These are phyloP conservation scores for Raffaelea ambrosiae DNA, from an alignment of 2,329 filamentous ascomycete species.

Conservation along the genomic window DNA sequence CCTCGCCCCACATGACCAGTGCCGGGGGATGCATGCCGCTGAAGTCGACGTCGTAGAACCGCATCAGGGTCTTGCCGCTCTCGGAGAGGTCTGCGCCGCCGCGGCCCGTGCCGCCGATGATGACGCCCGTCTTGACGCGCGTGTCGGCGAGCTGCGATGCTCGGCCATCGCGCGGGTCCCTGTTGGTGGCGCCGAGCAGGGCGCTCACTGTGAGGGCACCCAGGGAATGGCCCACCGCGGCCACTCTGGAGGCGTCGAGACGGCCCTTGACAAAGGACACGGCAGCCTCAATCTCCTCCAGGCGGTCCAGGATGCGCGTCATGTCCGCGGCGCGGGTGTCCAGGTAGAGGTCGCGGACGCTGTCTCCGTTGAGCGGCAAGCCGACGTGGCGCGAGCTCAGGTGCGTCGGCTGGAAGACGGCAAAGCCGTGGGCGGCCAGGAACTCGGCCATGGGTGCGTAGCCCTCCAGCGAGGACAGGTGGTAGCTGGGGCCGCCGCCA, in stretches of 20 bases:
- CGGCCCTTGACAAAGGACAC: constrained; percentile 24
- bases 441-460: constrained; percentile 31
- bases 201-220: constrained; percentile 18
- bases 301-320: constrained; percentile 25
- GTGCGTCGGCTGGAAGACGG: constrained; percentile 33
- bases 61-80: constrained; percentile 18
- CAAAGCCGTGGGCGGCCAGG: constrained; percentile 32
- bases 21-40: constrained; percentile 24
- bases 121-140: constrained; percentile 28
- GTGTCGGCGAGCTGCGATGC: constrained; percentile 16
- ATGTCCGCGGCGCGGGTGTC: constrained; percentile 26
- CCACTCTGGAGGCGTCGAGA: constrained; percentile 24
- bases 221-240: constrained; percentile 29
- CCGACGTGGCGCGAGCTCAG: constrained; percentile 24
- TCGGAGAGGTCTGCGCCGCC: constrained; percentile 21
- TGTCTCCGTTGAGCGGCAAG: constrained; percentile 10
- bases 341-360: constrained; percentile 20
- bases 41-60: constrained; percentile 25
- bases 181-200: constrained; percentile 26
- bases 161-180: constrained; percentile 20
- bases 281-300: constrained; percentile 25
- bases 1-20: constrained; percentile 29
- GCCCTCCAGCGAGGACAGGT: constrained; percentile 31
- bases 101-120: constrained; percentile 23
- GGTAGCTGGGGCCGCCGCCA: constrained; percentile 27